Evolutionary conservation across 495 filamentous ascomycete species (phyloP), one percentile per base, ranked within the genome.

Genomic region (Endocarpon pusillum): DNA sequence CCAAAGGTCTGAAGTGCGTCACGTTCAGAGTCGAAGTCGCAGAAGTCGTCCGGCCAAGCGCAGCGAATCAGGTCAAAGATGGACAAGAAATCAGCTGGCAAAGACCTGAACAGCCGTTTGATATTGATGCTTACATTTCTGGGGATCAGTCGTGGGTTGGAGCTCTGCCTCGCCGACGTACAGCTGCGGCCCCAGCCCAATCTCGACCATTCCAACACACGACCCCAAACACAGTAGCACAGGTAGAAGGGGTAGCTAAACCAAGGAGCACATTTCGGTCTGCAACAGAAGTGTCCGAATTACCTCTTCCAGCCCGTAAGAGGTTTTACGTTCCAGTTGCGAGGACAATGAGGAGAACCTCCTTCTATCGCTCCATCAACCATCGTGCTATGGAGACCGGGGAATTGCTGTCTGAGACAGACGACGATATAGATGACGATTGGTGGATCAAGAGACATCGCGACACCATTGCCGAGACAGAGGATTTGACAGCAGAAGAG

Each of bases 81-180:
- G 28, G 19, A 14, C 28, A 17, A 4, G 28, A 31, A 15, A 15
- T 31, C 12, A 31, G 12, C 4, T 31, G 28, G 28, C 28, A 5
- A 15, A 17, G 12, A 5, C 28, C 28, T 15, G 12, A 5, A 14
- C 7, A 31, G 12, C 28, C 28, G 5, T 31, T 31, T 14, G 28
- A 31, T 31, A 31, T 31, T 31, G 12, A 31, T 31, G 28, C 14
- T 5, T 31, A 31, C 19, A 5, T 31, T 6, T n/a, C 14, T 31
- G 28, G 28, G 12, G 28, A 31, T 14, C 7, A n/a, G 7, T 7
- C 28, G 4, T 31, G 28, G 28, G 28, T 31, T 5, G 28, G 28
- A 7, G 5, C 28, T n/a, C 5, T 17, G 14, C 28, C 28, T 6
- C 28, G 28, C 28, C n/a, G n/a, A n/a, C n/a, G n/a, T n/a, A n/a